phyloP scores from a whole-genome alignment of 768 basidiomycete species.

The Ephemerocybe angulata region DNA sequence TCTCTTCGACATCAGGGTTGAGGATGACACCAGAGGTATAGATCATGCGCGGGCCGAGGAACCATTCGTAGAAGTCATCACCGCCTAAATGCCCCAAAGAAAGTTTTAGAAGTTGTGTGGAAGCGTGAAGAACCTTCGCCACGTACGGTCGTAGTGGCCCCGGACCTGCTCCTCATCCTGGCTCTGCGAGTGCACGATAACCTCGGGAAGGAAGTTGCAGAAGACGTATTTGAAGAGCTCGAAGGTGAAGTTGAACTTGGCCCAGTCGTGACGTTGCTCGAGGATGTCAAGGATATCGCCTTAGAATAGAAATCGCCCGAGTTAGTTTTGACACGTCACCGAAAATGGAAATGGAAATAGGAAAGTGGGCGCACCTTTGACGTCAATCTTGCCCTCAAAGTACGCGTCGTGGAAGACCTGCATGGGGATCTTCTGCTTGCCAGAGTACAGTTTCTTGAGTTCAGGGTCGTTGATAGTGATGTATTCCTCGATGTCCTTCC shows the following conservation, averaged over 20 bases:
- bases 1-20: slow-evolving; percentile 67
- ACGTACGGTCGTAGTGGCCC: slow-evolving; percentile 89
- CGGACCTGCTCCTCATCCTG: slow-evolving; percentile 97
- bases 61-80: slow-evolving; percentile 96
- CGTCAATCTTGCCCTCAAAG: slow-evolving; percentile 93
- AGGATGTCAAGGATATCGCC: slow-evolving; percentile 91
- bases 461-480: slow-evolving; percentile 85
- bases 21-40: slow-evolving; percentile 92
- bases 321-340: slow-evolving; percentile 7
- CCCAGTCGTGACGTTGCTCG: slow-evolving; percentile 96
- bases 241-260: slow-evolving; percentile 83
- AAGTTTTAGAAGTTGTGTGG: neutral
- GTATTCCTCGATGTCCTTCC: slow-evolving; percentile 84
- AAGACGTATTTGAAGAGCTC: slow-evolving; percentile 95
- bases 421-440: slow-evolving; percentile 93
- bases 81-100: slow-evolving; percentile 51
- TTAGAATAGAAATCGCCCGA: slow-evolving; percentile 26
- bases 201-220: slow-evolving; percentile 84
- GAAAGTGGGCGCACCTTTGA: slow-evolving; percentile 68
- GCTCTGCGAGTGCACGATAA: slow-evolving; percentile 81
- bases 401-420: slow-evolving; percentile 97
- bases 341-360: slow-evolving; percentile 3
- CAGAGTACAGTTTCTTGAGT: slow-evolving; percentile 74
- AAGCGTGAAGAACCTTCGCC: neutral
- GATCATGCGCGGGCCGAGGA: slow-evolving; percentile 94